Base-by-base conservation (phyloP, 768 basidiomycete species). In the Amanita brunnescens region DNA sequence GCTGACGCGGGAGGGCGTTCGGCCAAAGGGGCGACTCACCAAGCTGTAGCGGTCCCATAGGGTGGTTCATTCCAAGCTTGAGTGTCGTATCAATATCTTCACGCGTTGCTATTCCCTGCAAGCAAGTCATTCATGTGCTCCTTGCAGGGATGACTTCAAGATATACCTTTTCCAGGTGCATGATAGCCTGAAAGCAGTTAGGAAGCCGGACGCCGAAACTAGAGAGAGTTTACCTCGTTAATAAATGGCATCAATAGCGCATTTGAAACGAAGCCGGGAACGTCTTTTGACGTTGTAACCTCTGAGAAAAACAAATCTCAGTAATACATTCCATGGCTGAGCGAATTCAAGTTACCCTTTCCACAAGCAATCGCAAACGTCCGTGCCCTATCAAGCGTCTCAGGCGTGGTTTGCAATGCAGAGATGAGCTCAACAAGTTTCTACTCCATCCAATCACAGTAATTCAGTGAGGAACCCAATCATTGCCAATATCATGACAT, bases 31-130 rank as follows among this genome's bases (percentile, higher is more conserved):
- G n/a, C n/a, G 8, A 40, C 64, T n/a, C 57, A 81, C 88, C 91
- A 14, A 95, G 78, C 59, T 92, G 89, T 5, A 96, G 69, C 2
- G 93, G 93, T 3, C 94, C 93, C 88, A 96, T 94, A 2, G 92
- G 91, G 61, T 93, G 89, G 55, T 84, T 84, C 91, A 95, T 95
- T 30, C 94, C 95, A 18, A 97, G 72, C 62, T 84, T 87, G 45
- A 97, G 78, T 0, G 93, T 97, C 58, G 85, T 92, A 68, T 98
- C 94, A 53, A 98, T 96, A 62, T 97, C 92, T 46, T 96, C 91
- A 18, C 88, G 81, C 2, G 88, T 90, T 1, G 92, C 94, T n/a
- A 84, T 79, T 1, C 93, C 94, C 86, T 91, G 52, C 10, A 16
- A 20, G 5, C 13, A n/a, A 34, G 38, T 5, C 14, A 47, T 16